Percentiles rank a stretch among this genome's conserved stretches.
Evolutionary conservation across 2,329 filamentous ascomycete genomes (phyloP).

Genomic region (Teratosphaeria pseudoeucalypti): DNA sequence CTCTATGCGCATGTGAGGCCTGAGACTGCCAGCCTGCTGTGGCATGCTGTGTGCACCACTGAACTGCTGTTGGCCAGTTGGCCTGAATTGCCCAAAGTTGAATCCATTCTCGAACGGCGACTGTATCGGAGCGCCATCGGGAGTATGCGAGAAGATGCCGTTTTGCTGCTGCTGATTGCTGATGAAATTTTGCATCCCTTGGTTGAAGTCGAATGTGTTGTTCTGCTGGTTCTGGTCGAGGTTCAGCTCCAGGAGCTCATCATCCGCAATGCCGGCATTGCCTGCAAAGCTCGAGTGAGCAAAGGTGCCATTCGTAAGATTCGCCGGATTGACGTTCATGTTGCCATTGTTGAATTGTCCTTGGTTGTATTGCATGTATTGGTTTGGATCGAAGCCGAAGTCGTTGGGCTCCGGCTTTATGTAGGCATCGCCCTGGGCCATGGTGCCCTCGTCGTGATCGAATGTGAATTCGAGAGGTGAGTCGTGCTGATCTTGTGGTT

Average conservation of each 20-base stretch:
- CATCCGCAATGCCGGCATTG: conserved; percentile 71
- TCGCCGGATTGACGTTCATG: conserved; percentile 69
- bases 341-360: conserved; percentile 30
- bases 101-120: conserved; percentile 75
- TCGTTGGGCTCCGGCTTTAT: conserved; percentile 61
- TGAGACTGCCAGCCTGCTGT: conserved; percentile 17
- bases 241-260: conserved; percentile 71
- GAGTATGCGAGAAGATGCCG: conserved; percentile 79
- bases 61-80: conserved; percentile 38
- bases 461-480: conserved; percentile 26
- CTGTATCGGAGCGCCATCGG: conserved; percentile 82
- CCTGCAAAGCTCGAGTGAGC: conserved; percentile 60
- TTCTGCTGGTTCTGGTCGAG: conserved; percentile 24
- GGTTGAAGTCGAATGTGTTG: conserved; percentile 30
- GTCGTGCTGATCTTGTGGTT: conserved; percentile 20
- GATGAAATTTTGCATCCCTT: conserved; percentile 39
- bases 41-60: conserved; percentile 29
- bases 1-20: conserved; percentile 41
- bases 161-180: conserved; percentile 47
- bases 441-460: conserved; percentile 26
- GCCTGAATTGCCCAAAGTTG: conserved; percentile 65
- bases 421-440: conserved; percentile 43
- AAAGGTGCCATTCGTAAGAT: conserved; percentile 60
- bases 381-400: conserved; percentile 42
- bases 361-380: conserved; percentile 22